Base-by-base conservation (phyloP, 768 basidiomycete species). In the Pleurotus ostreatus region DNA sequence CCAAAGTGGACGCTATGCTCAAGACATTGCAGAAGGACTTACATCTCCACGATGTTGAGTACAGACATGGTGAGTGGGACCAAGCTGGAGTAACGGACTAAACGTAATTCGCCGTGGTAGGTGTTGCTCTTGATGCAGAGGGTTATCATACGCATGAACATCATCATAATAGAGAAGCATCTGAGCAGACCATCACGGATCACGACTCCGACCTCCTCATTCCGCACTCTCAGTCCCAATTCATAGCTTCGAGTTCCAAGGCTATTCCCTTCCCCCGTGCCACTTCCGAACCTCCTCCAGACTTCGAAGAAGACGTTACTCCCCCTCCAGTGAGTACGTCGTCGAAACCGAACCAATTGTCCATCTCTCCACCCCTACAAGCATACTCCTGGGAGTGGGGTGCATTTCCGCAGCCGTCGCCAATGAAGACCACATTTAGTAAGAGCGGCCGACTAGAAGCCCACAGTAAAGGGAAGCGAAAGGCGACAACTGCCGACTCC, bases 371-470 rank as follows among this genome's bases (percentile, higher is more conserved):
- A 16, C 67, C 65, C 3, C 63, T 78, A 2, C 84, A 84, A 55
- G 88, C 91, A 65, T 94, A 94, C 63, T 89, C 89, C 5, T 95
- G 94, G 94, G 94, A 95, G 62, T 95, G 94, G 93, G 93, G 92
- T 23, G 85, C 81, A 16, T 91, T 95, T 63, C 94, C 92, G 25
- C 88, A 86, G 60, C 87, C 84, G 20, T 89, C 90, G 3, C 88
- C 88, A 0, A 70, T 84, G 62, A 79, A 79, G 53, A 60, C 79
- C 0, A 73, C 78, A 9, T 85, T 86, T 63, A 71, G 74, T 1
- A 76, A 76, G 57, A 70, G 76, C 23, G 75, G 76, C 2, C 65
- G 77, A n/a, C 56, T 55, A 60, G 43, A 59, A 61, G 38, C 60
- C 58, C 43, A 57, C 63, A 59, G 59, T 51, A 38, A 70, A 66